Evolutionary conservation across 2,329 filamentous ascomycete genomes (phyloP).

Genomic region (Huntiella moniliformis): DNA sequence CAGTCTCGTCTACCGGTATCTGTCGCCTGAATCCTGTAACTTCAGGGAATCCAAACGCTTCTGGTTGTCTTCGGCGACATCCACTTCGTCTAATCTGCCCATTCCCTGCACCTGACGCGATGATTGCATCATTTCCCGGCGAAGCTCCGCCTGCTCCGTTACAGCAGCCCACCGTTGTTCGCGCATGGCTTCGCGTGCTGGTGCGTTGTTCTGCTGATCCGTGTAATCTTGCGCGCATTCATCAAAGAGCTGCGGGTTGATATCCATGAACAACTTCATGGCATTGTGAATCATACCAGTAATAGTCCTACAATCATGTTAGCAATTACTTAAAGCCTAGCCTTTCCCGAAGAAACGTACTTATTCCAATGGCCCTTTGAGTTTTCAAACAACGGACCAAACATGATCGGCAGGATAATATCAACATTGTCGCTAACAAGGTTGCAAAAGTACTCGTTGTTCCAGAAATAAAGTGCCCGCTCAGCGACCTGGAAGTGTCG

Average conservation of each 20-base stretch:
- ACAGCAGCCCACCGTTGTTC: conserved; percentile 82
- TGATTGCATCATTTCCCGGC: conserved; percentile 27
- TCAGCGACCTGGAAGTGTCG: conserved; percentile 98
- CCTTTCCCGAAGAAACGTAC: conserved; percentile 29
- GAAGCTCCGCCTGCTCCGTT: conserved; percentile 57
- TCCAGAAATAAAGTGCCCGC: conserved; percentile 97
- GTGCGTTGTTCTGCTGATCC: conserved; percentile 81
- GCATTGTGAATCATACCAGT: conserved; percentile 99
- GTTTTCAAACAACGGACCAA: conserved; percentile 93
- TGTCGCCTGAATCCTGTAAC: conserved; percentile 58
- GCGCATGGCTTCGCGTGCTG: conserved; percentile 62
- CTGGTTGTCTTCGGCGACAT: conserved; percentile 67
- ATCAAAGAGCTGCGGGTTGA: conserved; percentile 94
- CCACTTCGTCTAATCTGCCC: conserved; percentile 51
- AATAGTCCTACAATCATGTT: conserved; percentile 54
- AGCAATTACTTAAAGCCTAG: neutral
- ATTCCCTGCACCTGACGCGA: conserved; percentile 23
- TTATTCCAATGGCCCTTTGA: conserved; percentile 99
- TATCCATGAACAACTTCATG: conserved; percentile 99
- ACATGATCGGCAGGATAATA: conserved; percentile 97
- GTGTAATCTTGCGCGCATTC: conserved; percentile 98
- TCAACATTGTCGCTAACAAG: conserved; percentile 97
- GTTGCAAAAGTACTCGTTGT: conserved; percentile 99
- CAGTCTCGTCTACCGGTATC: conserved; percentile 22
- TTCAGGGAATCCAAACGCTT: conserved; percentile 79